Base-by-base conservation (phyloP, 352 stramenopile species). In the Pythium dissimile region DNA sequence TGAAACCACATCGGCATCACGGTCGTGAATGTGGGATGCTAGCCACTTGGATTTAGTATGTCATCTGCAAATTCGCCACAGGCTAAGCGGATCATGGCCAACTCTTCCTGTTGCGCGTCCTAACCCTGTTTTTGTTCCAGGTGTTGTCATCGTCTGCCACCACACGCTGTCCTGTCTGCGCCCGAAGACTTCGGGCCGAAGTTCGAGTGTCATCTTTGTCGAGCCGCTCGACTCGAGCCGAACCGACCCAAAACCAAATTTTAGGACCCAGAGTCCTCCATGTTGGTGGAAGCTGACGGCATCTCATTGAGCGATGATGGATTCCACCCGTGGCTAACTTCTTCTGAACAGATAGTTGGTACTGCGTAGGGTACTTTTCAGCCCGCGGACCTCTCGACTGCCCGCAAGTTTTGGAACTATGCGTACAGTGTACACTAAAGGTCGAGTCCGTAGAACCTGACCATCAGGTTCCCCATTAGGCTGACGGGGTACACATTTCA, bases 1-100 rank as follows among this genome's bases (percentile, higher is more conserved):
- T 53, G 45, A 26, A 53, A 53, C 26, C 45, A 26, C 26, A 53
- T 41, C 45, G 28, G 26, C 21, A 53, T 26, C 45, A 28, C 16
- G 45, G 45, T 41, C 45, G 45, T 41, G 28, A 18, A 53, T 37
- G 15, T 18, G 12, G n/a, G 34, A 16, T 41, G 12, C 16, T 20
- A 20, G 26, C 27, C 26, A 53, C 31, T 53, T 39, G 26, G n/a
- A 6, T 42, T 42, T 16, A 53, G 6, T 53, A 53, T 39, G 26
- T 5, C 2, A 9, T 41, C 27, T 30, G 11, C 26, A 20, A 39
- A 23, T 16, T 23, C 21, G 9, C 42, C 10, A 13, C 38, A n/a
- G 16, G 38, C 18, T 21, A n/a, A 18, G 38, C 16, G 38, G 9
- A n/a, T 44, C 38, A n/a, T 44, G 38, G 18, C n/a, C n/a, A n/a